Conservation (phyloP, 805 yeast genomes). For the Saccharomycopsis babjevae region DNA sequence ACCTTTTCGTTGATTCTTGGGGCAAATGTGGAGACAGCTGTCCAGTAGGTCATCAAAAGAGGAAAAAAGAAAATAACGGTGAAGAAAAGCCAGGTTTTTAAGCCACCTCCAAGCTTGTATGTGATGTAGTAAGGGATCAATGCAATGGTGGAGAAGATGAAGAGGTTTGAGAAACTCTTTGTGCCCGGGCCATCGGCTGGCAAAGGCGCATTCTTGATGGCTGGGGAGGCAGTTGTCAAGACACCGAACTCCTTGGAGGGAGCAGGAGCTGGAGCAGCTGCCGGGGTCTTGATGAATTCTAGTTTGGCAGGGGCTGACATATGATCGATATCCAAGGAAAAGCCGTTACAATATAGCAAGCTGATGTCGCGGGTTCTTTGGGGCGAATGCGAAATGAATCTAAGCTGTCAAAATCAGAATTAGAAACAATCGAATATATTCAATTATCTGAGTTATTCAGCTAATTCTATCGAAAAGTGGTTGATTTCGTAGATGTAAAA, state of each 20-base stretch:
- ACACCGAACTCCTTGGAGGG: slow-evolving; percentile 39
- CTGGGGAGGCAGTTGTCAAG: slow-evolving; percentile 44
- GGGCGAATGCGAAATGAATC: too few species aligned
- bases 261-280: slow-evolving; percentile 33
- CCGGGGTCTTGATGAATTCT: slow-evolving; percentile 49
- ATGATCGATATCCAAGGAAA: too few species aligned
- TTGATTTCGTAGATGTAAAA: too few species aligned
- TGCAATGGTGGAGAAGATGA: slow-evolving; percentile 38
- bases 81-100: slow-evolving; percentile 56
- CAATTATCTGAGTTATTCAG: too few species aligned
- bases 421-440: too few species aligned
- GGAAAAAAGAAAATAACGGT: slow-evolving; percentile 50
- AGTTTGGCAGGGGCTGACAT: neutral
- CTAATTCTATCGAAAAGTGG: too few species aligned
- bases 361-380: too few species aligned
- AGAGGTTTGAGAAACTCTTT: slow-evolving; percentile 56
- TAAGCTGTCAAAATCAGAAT: too few species aligned
- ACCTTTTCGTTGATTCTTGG: slow-evolving; percentile 77
- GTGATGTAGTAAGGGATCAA: slow-evolving; percentile 55
- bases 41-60: slow-evolving; percentile 75
- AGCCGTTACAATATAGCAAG: too few species aligned
- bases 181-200: slow-evolving; percentile 91
- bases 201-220: slow-evolving; percentile 76
- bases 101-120: slow-evolving; percentile 60
- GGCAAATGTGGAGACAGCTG: slow-evolving; percentile 60